Conservation (phyloP, 257 asterid genomes). For the Galeopsis tetrahit region DNA sequence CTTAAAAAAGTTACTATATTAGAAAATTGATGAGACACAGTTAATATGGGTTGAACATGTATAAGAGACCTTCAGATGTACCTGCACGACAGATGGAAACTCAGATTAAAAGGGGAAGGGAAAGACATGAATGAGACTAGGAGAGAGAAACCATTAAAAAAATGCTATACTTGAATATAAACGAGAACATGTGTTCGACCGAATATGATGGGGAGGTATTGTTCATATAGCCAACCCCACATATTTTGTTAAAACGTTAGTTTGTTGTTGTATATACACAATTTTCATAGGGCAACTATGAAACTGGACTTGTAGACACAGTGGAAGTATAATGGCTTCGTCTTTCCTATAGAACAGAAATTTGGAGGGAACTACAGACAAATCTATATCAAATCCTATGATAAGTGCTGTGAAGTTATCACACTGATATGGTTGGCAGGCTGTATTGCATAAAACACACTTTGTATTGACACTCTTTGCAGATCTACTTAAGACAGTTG, state of each 20-base stretch:
- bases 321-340: not conserved
- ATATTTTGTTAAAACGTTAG: too few relatives aligned
- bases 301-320: conserved; percentile 11
- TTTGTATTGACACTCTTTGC: not conserved
- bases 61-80: not conserved
- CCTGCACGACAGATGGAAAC: not conserved
- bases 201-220: not conserved
- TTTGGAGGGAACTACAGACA: conserved; percentile 6
- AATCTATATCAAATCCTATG: conserved; percentile 4
- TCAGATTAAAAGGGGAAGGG: not conserved
- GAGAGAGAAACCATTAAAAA: not conserved
- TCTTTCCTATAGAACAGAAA: not conserved
- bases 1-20: too few relatives aligned
- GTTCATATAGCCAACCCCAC: not conserved
- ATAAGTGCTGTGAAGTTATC: too few relatives aligned
- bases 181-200: not conserved
- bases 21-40: not conserved
- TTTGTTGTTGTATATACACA: too few relatives aligned
- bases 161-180: not conserved
- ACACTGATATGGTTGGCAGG: conserved; percentile 3
- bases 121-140: not conserved
- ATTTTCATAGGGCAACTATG: not conserved
- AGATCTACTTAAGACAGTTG: not conserved
- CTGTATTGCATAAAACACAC: not conserved
- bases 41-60: not conserved